These are phyloP conservation scores for Heritiera fomes DNA, from an alignment of 345 rosid species.

Conservation along the genomic window DNA sequence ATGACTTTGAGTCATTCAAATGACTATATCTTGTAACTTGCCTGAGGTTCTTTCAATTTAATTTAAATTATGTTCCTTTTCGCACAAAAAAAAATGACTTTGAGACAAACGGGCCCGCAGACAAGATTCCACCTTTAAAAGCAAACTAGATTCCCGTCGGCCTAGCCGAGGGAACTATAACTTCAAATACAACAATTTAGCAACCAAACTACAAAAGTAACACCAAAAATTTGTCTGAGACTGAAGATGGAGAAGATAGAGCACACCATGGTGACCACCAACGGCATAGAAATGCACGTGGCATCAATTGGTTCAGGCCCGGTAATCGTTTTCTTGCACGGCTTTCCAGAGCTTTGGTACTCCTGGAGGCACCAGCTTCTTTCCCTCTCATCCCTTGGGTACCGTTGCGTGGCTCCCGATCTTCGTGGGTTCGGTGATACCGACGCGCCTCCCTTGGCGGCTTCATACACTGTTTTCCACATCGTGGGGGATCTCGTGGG, in stretches of 20 bases:
- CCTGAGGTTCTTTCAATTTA: too few species aligned
- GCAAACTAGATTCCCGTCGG: neutral
- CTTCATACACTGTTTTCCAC: conserved; percentile 51
- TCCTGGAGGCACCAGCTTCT: conserved; percentile 81
- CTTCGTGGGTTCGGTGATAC: conserved; percentile 77
- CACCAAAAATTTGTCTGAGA: neutral
- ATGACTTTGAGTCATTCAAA: too few species aligned
- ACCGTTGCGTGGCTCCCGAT: conserved; percentile 72
- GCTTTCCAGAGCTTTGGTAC: conserved; percentile 79
- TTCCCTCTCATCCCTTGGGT: conserved; percentile 54
- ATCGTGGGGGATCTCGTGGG: conserved; percentile 60
- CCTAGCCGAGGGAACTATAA: neutral
- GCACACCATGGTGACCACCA: conserved; percentile 54
- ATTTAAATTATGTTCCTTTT: too few species aligned
- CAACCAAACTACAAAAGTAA: neutral
- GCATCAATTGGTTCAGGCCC: conserved; percentile 65
- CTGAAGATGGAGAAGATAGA: conserved; percentile 59
- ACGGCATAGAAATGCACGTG: conserved; percentile 68
- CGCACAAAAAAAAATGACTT: too few species aligned
- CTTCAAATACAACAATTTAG: neutral
- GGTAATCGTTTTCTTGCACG: conserved; percentile 62
- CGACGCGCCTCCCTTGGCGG: conserved; percentile 47
- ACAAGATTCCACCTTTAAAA: neutral
- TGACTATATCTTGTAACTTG: too few species aligned
- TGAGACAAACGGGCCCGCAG: too few species aligned